phyloP scores from a whole-genome alignment of 768 basidiomycete species.

The Lentinula detonsa region DNA sequence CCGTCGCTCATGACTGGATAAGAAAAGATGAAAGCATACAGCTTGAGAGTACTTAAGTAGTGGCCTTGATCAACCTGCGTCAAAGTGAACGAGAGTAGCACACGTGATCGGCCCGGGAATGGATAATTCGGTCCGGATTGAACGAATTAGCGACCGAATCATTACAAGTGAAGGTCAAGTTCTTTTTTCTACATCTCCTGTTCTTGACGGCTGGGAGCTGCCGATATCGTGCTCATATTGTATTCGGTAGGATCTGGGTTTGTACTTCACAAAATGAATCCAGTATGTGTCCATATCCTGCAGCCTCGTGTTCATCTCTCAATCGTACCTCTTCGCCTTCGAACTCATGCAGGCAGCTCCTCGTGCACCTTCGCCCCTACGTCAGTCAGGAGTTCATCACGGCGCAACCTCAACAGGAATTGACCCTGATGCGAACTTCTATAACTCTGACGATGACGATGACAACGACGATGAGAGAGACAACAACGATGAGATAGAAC shows the following conservation, averaged over 20 bases:
- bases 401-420: not conserved
- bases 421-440: constrained; percentile 20
- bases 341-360: not conserved
- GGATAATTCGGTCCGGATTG: not conserved
- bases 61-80: not conserved
- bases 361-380: not conserved
- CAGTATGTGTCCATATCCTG: not conserved
- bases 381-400: not conserved
- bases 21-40: not conserved
- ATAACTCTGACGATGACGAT: constrained; percentile 36
- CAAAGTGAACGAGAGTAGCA: not conserved
- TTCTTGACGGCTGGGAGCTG: not conserved
- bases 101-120: not conserved
- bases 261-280: not conserved
- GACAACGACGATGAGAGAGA: constrained; percentile 30
- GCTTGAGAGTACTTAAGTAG: not conserved
- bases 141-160: not conserved
- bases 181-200: not conserved
- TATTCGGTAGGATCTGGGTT: not conserved
- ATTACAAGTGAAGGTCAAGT: not conserved
- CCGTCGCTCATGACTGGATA: not conserved
- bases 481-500: constrained; percentile 28
- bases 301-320: not conserved
- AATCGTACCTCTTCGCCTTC: not conserved
- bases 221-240: no score